Conservation (phyloP, 345 rosid species). For the Rhodamnia rubescens region DNA sequence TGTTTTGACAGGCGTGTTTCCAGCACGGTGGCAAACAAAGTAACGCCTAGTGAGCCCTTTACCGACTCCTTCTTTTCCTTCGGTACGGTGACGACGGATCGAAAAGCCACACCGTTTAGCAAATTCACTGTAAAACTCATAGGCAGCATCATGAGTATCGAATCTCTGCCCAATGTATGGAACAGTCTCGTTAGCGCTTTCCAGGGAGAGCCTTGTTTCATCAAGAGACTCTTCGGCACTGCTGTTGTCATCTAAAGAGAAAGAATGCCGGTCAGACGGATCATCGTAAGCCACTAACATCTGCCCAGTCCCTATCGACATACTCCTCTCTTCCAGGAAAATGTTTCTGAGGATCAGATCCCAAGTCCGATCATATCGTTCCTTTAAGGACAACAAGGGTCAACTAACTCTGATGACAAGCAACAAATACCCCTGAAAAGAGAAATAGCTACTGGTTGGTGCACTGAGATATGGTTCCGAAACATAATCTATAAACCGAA, state of each 20-base stretch:
- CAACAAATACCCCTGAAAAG: not conserved
- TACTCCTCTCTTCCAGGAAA: slow-evolving; percentile 18
- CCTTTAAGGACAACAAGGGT: slow-evolving; percentile 8
- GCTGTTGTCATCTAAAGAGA: slow-evolving; percentile 73
- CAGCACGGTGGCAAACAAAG: slow-evolving; percentile 96
- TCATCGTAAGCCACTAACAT: slow-evolving; percentile 68
- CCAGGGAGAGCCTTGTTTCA: slow-evolving; percentile 63
- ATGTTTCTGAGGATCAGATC: slow-evolving; percentile 8
- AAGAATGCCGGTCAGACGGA: slow-evolving; percentile 73
- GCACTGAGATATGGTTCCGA: not conserved
- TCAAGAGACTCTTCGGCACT: slow-evolving; percentile 83
- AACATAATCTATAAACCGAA: not conserved
- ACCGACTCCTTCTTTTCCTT: slow-evolving; percentile 95
- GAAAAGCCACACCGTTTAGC: slow-evolving; percentile 90
- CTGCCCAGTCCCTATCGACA: slow-evolving; percentile 65
- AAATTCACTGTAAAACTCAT: slow-evolving; percentile 76
- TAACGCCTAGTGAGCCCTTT: slow-evolving; percentile 94
- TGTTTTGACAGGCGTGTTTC: slow-evolving; percentile 82
- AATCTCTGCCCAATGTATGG: slow-evolving; percentile 88
- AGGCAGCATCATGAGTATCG: slow-evolving; percentile 80
- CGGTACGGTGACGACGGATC: slow-evolving; percentile 88
- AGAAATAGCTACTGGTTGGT: not conserved
- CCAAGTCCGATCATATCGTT: not conserved
- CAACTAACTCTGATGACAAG: not conserved
- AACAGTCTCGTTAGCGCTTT: slow-evolving; percentile 41